Conservation (phyloP, 345 rosid species). For the Hibiscus mutabilis region DNA sequence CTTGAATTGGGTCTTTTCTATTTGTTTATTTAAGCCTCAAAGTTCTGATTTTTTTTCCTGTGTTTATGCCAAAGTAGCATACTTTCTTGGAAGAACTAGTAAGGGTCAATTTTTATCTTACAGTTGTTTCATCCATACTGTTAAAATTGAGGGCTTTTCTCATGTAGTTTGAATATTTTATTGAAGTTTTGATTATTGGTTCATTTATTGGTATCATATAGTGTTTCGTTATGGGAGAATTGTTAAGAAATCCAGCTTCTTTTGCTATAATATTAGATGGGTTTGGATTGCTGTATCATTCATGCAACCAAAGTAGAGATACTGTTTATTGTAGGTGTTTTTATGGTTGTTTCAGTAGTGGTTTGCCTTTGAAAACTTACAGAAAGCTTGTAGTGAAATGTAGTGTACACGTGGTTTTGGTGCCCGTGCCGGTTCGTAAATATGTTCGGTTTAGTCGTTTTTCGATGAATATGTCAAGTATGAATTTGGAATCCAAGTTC, state of each 20-base stretch:
- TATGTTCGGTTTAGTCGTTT: constrained; percentile 8
- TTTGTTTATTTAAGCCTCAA: not conserved
- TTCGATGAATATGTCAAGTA: not conserved
- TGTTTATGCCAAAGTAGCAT: not conserved
- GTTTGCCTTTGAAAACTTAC: constrained; percentile 19
- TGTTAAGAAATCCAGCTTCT: constrained; percentile 20
- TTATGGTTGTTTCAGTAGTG: constrained; percentile 3
- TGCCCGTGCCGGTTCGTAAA: not conserved
- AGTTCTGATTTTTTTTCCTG: not conserved
- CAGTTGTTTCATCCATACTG: not conserved
- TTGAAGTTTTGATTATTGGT: not conserved
- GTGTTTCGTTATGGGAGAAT: constrained; percentile 17
- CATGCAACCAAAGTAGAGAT: not conserved
- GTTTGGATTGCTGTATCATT: constrained; percentile 14
- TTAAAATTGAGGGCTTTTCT: not conserved
- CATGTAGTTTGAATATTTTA: too few species aligned
- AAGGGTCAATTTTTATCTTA: not conserved
- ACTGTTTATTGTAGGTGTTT: constrained; percentile 1
- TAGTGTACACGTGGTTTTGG: constrained; percentile 16
- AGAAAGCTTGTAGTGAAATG: constrained; percentile 15
- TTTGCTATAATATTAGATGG: constrained; percentile 12
- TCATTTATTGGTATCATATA: not conserved
- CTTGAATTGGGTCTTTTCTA: not conserved
- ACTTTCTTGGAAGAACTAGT: not conserved
- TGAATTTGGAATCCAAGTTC: constrained; percentile 7